Conservation (phyloP, 495 filamentous ascomycete genomes). For the Trichoderma virens region DNA sequence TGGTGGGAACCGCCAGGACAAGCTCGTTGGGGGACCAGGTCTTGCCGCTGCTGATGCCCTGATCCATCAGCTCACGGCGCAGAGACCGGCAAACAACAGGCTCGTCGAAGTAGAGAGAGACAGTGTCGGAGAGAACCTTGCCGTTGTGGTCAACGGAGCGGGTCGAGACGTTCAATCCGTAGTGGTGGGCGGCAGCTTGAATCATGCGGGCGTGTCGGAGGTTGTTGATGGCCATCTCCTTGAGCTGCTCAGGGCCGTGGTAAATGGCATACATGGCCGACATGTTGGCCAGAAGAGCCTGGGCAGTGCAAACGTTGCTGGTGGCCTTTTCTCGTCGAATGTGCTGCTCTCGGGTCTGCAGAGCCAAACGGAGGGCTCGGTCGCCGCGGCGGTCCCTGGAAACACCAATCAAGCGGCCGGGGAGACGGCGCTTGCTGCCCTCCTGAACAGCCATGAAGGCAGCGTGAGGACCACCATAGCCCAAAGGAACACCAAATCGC, state of each 20-base stretch:
- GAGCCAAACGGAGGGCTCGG: slow-evolving; percentile 74
- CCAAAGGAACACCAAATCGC: slow-evolving; percentile 87
- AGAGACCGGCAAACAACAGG: slow-evolving; percentile 1
- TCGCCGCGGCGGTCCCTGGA: slow-evolving; percentile 87
- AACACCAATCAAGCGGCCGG: slow-evolving; percentile 84
- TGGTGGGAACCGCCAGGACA: slow-evolving; percentile 6
- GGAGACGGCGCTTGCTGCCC: slow-evolving; percentile 93
- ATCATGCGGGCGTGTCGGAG: slow-evolving; percentile 63
- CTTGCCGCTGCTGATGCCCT: slow-evolving; percentile 1
- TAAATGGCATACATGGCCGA: slow-evolving; percentile 97
- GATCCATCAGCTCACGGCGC: not conserved
- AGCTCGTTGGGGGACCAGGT: not conserved
- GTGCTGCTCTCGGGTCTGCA: slow-evolving; percentile 96
- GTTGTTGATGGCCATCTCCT: slow-evolving; percentile 72
- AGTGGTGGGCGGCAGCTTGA: slow-evolving; percentile 54
- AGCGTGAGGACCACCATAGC: slow-evolving; percentile 91
- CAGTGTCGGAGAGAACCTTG: slow-evolving; percentile 69
- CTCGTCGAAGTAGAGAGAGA: slow-evolving; percentile 53
- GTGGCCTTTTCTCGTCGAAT: slow-evolving; percentile 97
- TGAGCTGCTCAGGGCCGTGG: slow-evolving; percentile 82
- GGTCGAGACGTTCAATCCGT: slow-evolving; percentile 57
- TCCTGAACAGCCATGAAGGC: slow-evolving; percentile 94
- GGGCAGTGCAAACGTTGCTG: slow-evolving; percentile 97
- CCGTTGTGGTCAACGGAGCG: slow-evolving; percentile 47
- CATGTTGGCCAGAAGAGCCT: slow-evolving; percentile 95